Evolutionary conservation across 73 alveolate species (phyloP).

Genomic region (Blepharisma japonicum): DNA sequence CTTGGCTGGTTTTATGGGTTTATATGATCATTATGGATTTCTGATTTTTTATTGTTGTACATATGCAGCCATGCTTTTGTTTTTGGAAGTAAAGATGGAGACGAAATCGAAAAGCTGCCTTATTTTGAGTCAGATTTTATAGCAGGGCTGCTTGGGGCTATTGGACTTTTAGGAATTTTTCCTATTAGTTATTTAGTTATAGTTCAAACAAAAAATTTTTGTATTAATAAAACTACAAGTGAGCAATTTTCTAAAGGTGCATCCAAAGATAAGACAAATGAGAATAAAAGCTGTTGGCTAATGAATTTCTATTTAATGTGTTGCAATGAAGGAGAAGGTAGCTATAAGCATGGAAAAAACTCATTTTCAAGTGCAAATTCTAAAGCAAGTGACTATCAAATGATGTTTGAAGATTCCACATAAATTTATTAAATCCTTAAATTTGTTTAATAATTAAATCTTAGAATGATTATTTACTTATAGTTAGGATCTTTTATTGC

Average conservation of each 20-base stretch:
- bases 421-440: too few relatives aligned
- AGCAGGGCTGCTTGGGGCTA: neutral
- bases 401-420: too few relatives aligned
- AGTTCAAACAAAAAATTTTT: neutral
- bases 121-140: neutral
- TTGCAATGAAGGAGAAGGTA: too few relatives aligned
- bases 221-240: neutral
- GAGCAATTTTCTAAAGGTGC: neutral
- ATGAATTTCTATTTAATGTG: too few relatives aligned
- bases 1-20: conserved; percentile 16
- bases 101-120: neutral
- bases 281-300: too few relatives aligned
- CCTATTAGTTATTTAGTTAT: neutral
- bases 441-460: too few relatives aligned
- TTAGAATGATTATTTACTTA: too few relatives aligned
- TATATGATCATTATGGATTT: neutral
- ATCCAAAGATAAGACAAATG: neutral
- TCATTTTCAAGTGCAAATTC: too few relatives aligned
- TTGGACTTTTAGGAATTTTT: neutral
- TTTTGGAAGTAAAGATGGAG: neutral
- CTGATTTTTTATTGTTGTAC: neutral
- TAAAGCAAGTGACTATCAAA: too few relatives aligned
- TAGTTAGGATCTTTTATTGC: too few relatives aligned
- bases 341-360: too few relatives aligned
- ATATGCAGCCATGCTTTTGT: neutral